Conservation (phyloP, 2,329 filamentous ascomycete genomes). For the Venturia pyrina region DNA sequence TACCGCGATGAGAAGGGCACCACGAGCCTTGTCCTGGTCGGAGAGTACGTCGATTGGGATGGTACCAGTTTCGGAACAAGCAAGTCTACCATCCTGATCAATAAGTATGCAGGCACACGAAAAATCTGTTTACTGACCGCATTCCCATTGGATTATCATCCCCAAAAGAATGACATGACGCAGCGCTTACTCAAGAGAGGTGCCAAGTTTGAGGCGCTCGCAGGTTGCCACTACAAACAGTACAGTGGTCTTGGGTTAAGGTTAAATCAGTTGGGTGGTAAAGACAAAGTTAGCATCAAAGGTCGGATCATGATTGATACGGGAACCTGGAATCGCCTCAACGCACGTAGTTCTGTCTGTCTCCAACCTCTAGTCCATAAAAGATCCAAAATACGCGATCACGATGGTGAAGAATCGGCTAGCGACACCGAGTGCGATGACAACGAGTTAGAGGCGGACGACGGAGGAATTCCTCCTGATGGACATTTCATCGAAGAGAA, state of each 20-base stretch:
- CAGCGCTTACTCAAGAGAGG: slow-evolving; percentile 35
- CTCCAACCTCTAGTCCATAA: not conserved
- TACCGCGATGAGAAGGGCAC: slow-evolving; percentile 13
- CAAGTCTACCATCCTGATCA: slow-evolving; percentile 18
- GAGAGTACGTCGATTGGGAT: slow-evolving; percentile 28
- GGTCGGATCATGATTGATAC: slow-evolving; percentile 44
- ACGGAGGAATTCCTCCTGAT: slow-evolving; percentile 11
- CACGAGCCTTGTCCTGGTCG: slow-evolving; percentile 15
- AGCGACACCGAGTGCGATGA: not conserved
- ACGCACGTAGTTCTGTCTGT: slow-evolving; percentile 9
- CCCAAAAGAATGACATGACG: slow-evolving; percentile 28
- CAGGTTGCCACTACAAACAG: slow-evolving; percentile 39
- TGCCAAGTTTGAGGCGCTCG: slow-evolving; percentile 34
- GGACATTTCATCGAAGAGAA: slow-evolving; percentile 10
- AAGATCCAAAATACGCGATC: not conserved
- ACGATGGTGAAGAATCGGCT: not conserved
- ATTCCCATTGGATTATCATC: slow-evolving; percentile 37
- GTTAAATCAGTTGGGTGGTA: slow-evolving; percentile 20
- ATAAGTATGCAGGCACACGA: slow-evolving; percentile 29
- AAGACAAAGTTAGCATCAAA: slow-evolving; percentile 27
- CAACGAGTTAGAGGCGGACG: not conserved
- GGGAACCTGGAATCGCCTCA: slow-evolving; percentile 26
- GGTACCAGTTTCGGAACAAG: slow-evolving; percentile 24
- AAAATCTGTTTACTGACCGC: slow-evolving; percentile 32
- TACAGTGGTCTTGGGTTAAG: slow-evolving; percentile 39